Evolutionary conservation across 371 early-diverging fungal genomes (phyloP).

Genomic region (Entomophthora muscae): DNA sequence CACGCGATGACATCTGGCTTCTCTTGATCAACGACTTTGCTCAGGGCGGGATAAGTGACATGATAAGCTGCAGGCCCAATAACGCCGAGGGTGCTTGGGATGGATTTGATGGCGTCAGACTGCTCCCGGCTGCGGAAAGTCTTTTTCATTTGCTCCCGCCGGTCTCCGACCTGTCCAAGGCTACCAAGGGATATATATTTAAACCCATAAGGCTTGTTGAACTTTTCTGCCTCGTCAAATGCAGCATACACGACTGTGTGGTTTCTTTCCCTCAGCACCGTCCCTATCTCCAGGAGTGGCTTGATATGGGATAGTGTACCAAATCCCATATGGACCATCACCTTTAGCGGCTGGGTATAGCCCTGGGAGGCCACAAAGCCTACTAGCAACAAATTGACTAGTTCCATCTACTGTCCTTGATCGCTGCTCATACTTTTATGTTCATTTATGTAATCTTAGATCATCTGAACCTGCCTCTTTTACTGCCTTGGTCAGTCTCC

Average conservation of each 20-base stretch:
- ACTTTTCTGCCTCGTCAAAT: neutral
- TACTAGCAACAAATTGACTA: too few relatives aligned
- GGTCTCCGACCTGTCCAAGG: neutral
- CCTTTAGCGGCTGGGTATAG: neutral
- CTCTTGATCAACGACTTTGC: neutral
- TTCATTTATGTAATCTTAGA: too few relatives aligned
- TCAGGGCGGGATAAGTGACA: neutral
- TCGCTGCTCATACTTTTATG: too few relatives aligned
- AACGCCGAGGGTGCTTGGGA: neutral
- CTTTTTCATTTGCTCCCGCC: neutral
- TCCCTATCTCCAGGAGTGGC: too few relatives aligned
- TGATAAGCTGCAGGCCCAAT: neutral
- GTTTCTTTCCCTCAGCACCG: neutral
- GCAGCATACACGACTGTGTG: neutral
- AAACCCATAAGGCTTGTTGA: neutral
- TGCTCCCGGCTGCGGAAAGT: neutral
- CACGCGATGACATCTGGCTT: slow-evolving; percentile 8
- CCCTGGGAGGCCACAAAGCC: too few relatives aligned
- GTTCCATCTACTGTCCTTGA: too few relatives aligned
- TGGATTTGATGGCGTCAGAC: neutral
- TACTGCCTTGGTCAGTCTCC: too few relatives aligned
- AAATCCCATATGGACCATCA: neutral
- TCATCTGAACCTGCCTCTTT: too few relatives aligned
- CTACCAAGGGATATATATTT: neutral
- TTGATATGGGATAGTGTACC: neutral